Percentiles rank a stretch among this genome's conserved stretches.
Evolutionary conservation across 2,329 filamentous ascomycete species (phyloP).

Genomic region (Calonectria leucothoes): DNA sequence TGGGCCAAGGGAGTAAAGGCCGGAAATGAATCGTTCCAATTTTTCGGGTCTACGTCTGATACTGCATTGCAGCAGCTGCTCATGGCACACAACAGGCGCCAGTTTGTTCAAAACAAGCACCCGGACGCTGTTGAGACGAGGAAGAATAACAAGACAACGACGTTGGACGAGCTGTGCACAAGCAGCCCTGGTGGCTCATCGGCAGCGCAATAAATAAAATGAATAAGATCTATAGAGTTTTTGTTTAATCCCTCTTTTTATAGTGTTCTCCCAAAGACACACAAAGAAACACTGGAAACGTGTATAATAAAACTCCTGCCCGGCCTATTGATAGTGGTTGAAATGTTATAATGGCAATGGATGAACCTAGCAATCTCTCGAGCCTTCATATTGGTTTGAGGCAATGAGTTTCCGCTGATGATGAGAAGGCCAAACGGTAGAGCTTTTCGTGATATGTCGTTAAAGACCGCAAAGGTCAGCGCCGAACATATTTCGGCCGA

Average conservation of each 20-base stretch:
- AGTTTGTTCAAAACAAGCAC: neutral
- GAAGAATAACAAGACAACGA: too few relatives aligned
- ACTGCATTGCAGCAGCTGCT: neutral
- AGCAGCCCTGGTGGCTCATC: neutral
- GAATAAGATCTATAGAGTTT: neutral
- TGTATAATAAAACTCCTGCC: too few relatives aligned
- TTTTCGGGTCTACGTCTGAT: constrained; percentile 21
- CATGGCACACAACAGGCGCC: neutral
- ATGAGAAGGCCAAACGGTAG: neutral
- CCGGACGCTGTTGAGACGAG: neutral
- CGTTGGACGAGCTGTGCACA: neutral
- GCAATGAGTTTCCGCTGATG: neutral
- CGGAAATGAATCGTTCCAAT: constrained; percentile 18
- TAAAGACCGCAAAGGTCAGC: neutral
- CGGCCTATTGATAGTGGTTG: too few relatives aligned
- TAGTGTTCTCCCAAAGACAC: too few relatives aligned
- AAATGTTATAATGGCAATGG: too few relatives aligned
- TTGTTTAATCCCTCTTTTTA: neutral
- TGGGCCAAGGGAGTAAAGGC: constrained; percentile 25
- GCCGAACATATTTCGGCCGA: neutral
- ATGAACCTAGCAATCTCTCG: too few relatives aligned
- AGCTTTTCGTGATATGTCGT: neutral
- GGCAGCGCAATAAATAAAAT: neutral
- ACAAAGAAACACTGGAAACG: neutral
- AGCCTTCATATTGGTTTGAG: neutral